Conservation (phyloP, 345 rosid genomes). For the Cardamine occulta region DNA sequence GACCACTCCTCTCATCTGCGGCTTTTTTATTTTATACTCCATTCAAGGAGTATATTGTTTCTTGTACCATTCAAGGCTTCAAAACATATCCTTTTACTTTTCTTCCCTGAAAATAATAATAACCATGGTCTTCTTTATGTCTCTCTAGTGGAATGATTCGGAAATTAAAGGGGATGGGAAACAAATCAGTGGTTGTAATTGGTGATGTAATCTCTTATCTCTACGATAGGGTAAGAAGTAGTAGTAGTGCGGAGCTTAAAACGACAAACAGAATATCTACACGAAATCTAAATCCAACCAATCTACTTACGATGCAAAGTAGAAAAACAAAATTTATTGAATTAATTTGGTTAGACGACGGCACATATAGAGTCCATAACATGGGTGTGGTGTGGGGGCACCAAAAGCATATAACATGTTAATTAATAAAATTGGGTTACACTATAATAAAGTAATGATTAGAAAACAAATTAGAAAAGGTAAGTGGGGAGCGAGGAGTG, state of each 20-base stretch:
- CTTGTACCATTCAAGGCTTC: not conserved
- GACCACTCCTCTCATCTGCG: conserved; percentile 23
- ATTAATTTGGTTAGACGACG: not conserved
- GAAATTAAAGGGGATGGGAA: no score
- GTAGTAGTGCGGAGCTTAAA: conserved; percentile 1
- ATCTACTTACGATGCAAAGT: not conserved
- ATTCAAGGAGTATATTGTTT: no score
- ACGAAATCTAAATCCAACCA: not conserved
- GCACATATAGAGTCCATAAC: not conserved
- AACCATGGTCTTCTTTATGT: no score
- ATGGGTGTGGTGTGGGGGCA: conserved; percentile 5
- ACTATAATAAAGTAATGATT: conserved; percentile 25
- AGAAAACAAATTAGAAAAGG: not conserved
- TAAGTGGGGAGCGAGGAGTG: not conserved
- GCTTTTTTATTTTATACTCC: not conserved
- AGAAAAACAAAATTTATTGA: not conserved
- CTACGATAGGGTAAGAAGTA: conserved; percentile 10
- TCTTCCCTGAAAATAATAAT: no score
- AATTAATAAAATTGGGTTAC: not conserved
- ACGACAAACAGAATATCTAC: conserved; percentile 33
- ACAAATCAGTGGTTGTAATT: not conserved
- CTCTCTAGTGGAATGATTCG: no score
- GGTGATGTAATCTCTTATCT: conserved; percentile 31
- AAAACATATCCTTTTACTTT: not conserved
- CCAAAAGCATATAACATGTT: not conserved